phyloP scores from a whole-genome alignment of 1,139 yeast genomes.

The Blastobotrys capitulatus region DNA sequence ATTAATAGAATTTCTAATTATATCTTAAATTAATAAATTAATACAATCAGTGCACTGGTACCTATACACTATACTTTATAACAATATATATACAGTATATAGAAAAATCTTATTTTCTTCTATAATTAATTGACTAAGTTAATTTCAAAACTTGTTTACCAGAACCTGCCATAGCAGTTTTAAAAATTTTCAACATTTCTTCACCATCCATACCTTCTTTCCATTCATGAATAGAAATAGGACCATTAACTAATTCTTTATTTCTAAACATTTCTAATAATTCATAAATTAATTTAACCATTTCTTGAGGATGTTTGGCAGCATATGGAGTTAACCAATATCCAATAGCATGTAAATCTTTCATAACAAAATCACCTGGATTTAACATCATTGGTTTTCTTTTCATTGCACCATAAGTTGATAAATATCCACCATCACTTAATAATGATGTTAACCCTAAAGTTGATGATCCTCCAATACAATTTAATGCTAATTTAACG shows the following conservation, averaged over 20 bases:
- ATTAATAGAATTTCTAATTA: too few species aligned
- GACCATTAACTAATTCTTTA: slow-evolving; percentile 57
- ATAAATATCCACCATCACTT: slow-evolving; percentile 59
- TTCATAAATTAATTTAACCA: slow-evolving; percentile 52
- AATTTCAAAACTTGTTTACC: neutral
- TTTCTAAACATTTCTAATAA: slow-evolving; percentile 49
- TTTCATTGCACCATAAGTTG: slow-evolving; percentile 97
- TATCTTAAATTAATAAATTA: too few species aligned
- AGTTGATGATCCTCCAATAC: slow-evolving; percentile 87
- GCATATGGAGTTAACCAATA: slow-evolving; percentile 89
- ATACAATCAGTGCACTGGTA: too few species aligned
- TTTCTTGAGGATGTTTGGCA: slow-evolving; percentile 56
- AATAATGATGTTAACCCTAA: slow-evolving; percentile 79
- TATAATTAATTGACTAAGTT: neutral
- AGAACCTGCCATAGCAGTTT: slow-evolving; percentile 42
- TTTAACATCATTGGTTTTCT: slow-evolving; percentile 88
- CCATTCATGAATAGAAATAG: slow-evolving; percentile 46
- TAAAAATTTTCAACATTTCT: slow-evolving; percentile 46
- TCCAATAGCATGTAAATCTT: slow-evolving; percentile 78
- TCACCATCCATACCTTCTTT: slow-evolving; percentile 41
- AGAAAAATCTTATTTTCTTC: too few species aligned
- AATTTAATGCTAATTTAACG: slow-evolving; percentile 76
- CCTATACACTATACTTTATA: too few species aligned
- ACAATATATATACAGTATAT: too few species aligned
- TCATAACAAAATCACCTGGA: slow-evolving; percentile 83